Percentiles rank a stretch among this genome's conserved stretches.
Evolutionary conservation across 208 protist species (phyloP).

Genomic region (Trypanosoma lewisi): DNA sequence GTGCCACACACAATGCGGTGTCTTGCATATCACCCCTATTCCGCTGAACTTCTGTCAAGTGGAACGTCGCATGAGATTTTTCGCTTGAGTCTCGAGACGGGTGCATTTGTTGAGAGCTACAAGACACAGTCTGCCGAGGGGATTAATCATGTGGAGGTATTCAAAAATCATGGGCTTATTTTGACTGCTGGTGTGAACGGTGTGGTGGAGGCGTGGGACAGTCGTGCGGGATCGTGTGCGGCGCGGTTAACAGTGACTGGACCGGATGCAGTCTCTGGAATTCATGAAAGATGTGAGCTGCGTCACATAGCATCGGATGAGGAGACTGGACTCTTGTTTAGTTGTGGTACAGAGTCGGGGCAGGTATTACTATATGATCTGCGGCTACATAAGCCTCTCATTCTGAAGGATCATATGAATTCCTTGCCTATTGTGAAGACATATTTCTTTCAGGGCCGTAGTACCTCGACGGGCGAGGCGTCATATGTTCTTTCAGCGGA

Average conservation of each 20-base stretch:
- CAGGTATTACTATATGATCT: constrained; percentile 89
- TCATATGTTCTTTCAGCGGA: constrained; percentile 85
- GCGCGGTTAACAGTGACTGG: constrained; percentile 51
- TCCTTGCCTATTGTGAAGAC: constrained; percentile 92
- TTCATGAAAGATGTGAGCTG: constrained; percentile 42
- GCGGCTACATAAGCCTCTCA: constrained; percentile 76
- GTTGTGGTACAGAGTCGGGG: constrained; percentile 73
- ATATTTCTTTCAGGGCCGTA: constrained; percentile 87
- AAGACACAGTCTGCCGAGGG: constrained; percentile 50
- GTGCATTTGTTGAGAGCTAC: constrained; percentile 81
- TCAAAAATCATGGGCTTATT: constrained; percentile 60
- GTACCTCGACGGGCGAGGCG: constrained; percentile 70
- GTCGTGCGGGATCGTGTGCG: constrained; percentile 42
- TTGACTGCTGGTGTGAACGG: constrained; percentile 74
- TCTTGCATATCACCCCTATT: constrained; percentile 71
- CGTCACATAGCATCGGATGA: constrained; percentile 71
- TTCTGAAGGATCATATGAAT: constrained; percentile 97
- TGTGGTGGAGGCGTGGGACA: constrained; percentile 80
- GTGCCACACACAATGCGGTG: constrained; percentile 83
- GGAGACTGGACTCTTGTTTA: constrained; percentile 68
- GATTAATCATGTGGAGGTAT: constrained; percentile 75
- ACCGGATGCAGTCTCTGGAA: constrained; percentile 32
- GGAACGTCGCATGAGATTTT: constrained; percentile 79
- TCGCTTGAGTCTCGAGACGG: constrained; percentile 80
- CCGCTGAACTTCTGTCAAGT: constrained; percentile 70